Evolutionary conservation across 495 filamentous ascomycete species (phyloP).

Genomic region (Penicillium salamii): DNA sequence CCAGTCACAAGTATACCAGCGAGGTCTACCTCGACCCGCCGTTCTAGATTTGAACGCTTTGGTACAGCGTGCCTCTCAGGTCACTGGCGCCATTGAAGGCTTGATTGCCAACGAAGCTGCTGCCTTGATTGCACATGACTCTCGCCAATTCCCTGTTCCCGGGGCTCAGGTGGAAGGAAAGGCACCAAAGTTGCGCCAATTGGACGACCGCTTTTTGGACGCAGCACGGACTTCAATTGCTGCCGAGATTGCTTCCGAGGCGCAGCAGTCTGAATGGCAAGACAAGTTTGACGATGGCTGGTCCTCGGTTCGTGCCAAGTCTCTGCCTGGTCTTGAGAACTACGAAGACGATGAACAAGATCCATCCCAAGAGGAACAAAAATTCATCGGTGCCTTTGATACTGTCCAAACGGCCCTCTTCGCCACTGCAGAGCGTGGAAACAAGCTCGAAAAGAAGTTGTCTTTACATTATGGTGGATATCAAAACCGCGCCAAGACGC

Average conservation of each 20-base stretch:
- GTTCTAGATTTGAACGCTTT: conserved; percentile 68
- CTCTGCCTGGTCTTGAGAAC: conserved; percentile 71
- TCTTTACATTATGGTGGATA: conserved; percentile 84
- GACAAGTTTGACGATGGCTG: conserved; percentile 63
- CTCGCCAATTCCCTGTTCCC: conserved; percentile 66
- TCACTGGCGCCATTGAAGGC: conserved; percentile 53
- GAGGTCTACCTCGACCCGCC: conserved; percentile 72
- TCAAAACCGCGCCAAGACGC: conserved; percentile 75
- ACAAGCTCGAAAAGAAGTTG: conserved; percentile 94
- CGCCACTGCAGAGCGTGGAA: conserved; percentile 70
- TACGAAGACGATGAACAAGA: conserved; percentile 65
- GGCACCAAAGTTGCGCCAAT: conserved; percentile 54
- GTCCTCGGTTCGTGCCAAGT: conserved; percentile 57
- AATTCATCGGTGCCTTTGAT: conserved; percentile 42
- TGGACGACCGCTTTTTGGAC: conserved; percentile 70
- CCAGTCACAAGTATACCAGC: conserved; percentile 87
- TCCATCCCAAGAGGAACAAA: conserved; percentile 45
- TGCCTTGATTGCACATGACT: conserved; percentile 76
- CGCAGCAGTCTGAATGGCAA: conserved; percentile 52
- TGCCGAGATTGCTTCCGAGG: conserved; percentile 58
- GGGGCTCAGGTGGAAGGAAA: conserved; percentile 62
- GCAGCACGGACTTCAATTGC: conserved; percentile 75
- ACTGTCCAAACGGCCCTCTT: conserved; percentile 68
- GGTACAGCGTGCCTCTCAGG: conserved; percentile 53
- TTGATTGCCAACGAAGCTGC: conserved; percentile 74